Evolutionary conservation across 306 rosid species (phyloP).

Genomic region (Comarum palustre): DNA sequence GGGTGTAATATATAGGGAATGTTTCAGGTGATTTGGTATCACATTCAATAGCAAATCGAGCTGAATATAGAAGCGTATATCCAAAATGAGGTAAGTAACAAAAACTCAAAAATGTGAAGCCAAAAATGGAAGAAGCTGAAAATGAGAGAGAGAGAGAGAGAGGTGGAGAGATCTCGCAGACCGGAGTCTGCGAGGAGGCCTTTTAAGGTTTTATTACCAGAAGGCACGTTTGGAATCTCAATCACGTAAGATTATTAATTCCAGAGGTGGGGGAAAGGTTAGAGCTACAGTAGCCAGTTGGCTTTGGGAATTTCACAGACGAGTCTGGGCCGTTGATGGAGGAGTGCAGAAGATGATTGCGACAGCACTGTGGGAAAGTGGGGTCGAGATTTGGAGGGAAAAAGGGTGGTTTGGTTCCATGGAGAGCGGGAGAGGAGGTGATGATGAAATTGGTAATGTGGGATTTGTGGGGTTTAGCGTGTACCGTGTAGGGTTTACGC

Average conservation of each 20-base stretch:
- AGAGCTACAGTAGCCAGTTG: not conserved
- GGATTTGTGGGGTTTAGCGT: not conserved
- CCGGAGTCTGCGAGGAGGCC: slow-evolving; percentile 38
- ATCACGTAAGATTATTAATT: slow-evolving; percentile 2
- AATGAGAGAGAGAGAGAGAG: slow-evolving; percentile 5
- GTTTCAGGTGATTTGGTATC: not conserved
- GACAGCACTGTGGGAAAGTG: not conserved
- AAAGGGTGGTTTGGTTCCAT: not conserved
- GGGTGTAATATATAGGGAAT: not conserved
- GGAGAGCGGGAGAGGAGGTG: not conserved
- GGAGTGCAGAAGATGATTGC: not conserved
- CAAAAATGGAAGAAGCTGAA: slow-evolving; percentile 23
- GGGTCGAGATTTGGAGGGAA: slow-evolving; percentile 7
- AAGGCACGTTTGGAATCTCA: slow-evolving; percentile 47
- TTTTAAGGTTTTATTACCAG: slow-evolving; percentile 34
- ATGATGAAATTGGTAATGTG: not conserved
- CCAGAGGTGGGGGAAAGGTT: not conserved
- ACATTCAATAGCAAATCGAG: slow-evolving; percentile 11
- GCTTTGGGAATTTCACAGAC: slow-evolving; percentile 16
- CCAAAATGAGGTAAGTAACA: slow-evolving; percentile 22
- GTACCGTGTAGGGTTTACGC: not conserved
- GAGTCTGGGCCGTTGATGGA: not conserved
- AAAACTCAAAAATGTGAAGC: not conserved
- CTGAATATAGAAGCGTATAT: not conserved
- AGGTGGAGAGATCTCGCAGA: slow-evolving; percentile 20